Base-by-base conservation (phyloP, 345 rosid genomes). In the Psidium friedrichsthalianum region DNA sequence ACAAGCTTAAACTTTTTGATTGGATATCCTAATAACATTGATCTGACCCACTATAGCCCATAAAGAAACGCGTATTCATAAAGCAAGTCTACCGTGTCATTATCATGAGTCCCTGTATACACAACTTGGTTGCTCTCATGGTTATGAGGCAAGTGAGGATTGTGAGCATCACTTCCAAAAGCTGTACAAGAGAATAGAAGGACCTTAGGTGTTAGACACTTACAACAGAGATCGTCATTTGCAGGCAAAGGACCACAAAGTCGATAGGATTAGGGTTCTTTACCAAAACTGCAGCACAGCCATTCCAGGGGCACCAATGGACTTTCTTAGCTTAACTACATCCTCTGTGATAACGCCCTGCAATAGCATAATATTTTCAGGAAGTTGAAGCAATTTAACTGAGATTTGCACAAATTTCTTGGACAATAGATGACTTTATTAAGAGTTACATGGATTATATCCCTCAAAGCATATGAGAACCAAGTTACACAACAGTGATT, bases 251-350 rank as follows among this genome's bases (percentile, higher is more conserved):
- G 32, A 32, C 56, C 6, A 7, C 2, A 14, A 29, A 42, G 47
- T 52, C 52, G 12, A 24, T 56, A 58, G 59, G 49, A 74, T 27
- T 20, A 61, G 40, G 74, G 42, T 83, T 83, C 52, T 44, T 88
- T 94, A 97, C 99, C 99, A 90, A 97, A 97, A 97, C 88, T 97
- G 99, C 82, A 97, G 98, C 87, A 97, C 99, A 64, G 94, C 95
- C 99, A 97, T 97, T 92, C 98, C 98, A 84, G 98, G 99, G n/a
- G 96, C 98, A 74, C 94, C 96, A 36, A 97, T 95, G n/a, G 93
- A 91, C 90, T 92, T 95, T 90, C 99, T 92, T 64, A 97, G 94
- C 86, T 92, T 88, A 87, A 93, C 94, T 53, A 97, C 99, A 91
- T 97, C 99, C 88, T 95, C 92, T 24, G 98, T 97, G 88, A 97